These are phyloP conservation scores for Botrytis porri DNA, from an alignment of 2,329 filamentous ascomycete genomes.

Conservation along the genomic window DNA sequence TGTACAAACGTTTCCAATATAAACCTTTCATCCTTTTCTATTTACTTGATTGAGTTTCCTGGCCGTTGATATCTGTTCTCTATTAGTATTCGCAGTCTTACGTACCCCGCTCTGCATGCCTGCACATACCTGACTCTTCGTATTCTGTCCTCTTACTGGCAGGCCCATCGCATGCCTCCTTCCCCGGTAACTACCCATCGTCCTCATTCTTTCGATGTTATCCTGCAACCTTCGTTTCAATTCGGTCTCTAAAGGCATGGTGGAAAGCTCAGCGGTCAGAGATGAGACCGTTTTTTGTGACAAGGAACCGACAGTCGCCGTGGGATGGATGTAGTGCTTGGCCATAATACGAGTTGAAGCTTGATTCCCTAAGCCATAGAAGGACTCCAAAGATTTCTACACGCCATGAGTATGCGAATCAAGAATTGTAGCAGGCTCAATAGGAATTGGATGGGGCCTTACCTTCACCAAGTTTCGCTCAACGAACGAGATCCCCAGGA, in stretches of 20 bases:
- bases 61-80: conserved; percentile 52
- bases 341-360: conserved; percentile 75
- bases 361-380: conserved; percentile 79
- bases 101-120: not conserved
- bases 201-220: conserved; percentile 80
- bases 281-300: conserved; percentile 74
- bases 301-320: conserved; percentile 72
- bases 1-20: conserved; percentile 11
- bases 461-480: conserved; percentile 82
- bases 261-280: conserved; percentile 79
- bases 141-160: conserved; percentile 87
- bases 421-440: not conserved
- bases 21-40: conserved; percentile 41
- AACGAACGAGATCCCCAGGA: conserved; percentile 81
- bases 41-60: conserved; percentile 61
- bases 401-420: conserved; percentile 1
- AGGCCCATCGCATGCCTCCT: conserved; percentile 88
- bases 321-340: conserved; percentile 83
- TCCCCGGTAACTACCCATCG: conserved; percentile 88
- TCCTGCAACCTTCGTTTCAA: conserved; percentile 73
- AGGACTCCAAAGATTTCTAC: conserved; percentile 73
- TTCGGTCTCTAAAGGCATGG: conserved; percentile 93
- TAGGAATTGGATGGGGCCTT: conserved; percentile 36
- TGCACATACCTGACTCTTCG: conserved; percentile 65
- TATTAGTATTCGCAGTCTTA: conserved; percentile 11